These are phyloP conservation scores for Tricholoma sp. DNA, from an alignment of 768 basidiomycete species.

Conservation along the genomic window DNA sequence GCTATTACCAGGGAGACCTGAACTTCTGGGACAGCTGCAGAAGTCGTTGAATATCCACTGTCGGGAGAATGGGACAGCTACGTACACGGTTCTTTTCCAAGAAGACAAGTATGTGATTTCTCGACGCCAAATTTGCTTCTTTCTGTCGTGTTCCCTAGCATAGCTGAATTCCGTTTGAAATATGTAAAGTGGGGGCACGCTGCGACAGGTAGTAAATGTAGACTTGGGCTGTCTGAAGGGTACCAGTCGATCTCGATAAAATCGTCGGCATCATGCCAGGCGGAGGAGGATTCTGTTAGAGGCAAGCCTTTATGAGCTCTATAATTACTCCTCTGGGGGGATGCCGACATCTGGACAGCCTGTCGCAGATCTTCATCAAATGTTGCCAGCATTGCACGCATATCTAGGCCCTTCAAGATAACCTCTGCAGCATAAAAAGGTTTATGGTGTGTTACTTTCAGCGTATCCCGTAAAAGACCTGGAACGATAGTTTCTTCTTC, in stretches of 20 bases:
- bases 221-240: constrained; percentile 43
- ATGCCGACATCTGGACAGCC: constrained; percentile 41
- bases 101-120: constrained; percentile 73
- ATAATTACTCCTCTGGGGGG: constrained; percentile 45
- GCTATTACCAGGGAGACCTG: constrained; percentile 57
- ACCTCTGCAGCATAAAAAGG: constrained; percentile 88
- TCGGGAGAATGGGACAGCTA: constrained; percentile 2
- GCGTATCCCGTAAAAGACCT: constrained; percentile 51
- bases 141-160: constrained; percentile 34
- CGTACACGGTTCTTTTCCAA: constrained; percentile 70
- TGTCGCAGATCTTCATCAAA: constrained; percentile 73
- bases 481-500: constrained; percentile 70
- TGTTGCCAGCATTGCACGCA: constrained; percentile 72
- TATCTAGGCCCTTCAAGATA: constrained; percentile 66
- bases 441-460: constrained; percentile 65
- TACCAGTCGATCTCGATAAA: constrained; percentile 76
- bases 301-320: constrained; percentile 42
- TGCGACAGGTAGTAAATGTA: constrained; percentile 70
- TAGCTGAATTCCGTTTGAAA: constrained; percentile 55
- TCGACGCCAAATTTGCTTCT: constrained; percentile 84
- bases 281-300: constrained; percentile 35
- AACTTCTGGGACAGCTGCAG: constrained; percentile 54
- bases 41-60: constrained; percentile 4
- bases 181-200: constrained; percentile 81
- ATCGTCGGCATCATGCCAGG: constrained; percentile 79